Base-by-base conservation (phyloP, 139 green algal species). In the Chlorella sp. region DNA sequence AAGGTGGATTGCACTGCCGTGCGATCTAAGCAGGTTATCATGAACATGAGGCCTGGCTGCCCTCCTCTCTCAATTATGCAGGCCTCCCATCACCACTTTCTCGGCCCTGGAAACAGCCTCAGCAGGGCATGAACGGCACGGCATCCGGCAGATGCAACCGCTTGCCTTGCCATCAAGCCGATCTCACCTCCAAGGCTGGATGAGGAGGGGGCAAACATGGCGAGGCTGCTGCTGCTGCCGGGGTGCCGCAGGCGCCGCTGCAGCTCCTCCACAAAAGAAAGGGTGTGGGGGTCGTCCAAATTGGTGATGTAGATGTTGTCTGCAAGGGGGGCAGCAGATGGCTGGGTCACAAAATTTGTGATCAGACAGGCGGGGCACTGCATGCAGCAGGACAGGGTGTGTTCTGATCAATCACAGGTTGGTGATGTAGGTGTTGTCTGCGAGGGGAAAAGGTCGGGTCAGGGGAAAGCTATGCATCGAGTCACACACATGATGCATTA, bases 231-330 rank as follows among this genome's bases (percentile, higher is more conserved):
- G 76, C 48, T 7, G 75, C 34, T 16, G 53, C 22, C 9, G 57
- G 39, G 60, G 75, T 42, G 24, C 11, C 37, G 73, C 91, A 91
- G 83, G 61, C 91, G 81, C 28, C 75, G 81, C 75, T 90, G 81
- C 75, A 93, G 76, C 42, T 91, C 91, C 21, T 78, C 60, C 28
- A 91, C 82, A 73, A 93, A 93, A 32, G 39, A 28, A 3, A 42
- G n/a, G 15, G 61, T 78, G 83, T 69, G 86, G 21, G 87, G 61
- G 42, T 91, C 88, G 4, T 91, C 83, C 77, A 93, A 71, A 71
- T 91, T 89, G 24, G 91, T 93, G n/a, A 93, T 77, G 88, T 93
- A 93, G 22, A 89, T 79, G 30, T 80, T 85, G 28, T 90, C 88
- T 90, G 87, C n/a, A 79, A 0, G 3, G 11, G 60, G 69, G 7